Percentiles rank a stretch among this genome's conserved stretches.
These are phyloP conservation scores for Calonectria crousiana DNA, from an alignment of 2,329 filamentous ascomycete genomes.

Conservation along the genomic window DNA sequence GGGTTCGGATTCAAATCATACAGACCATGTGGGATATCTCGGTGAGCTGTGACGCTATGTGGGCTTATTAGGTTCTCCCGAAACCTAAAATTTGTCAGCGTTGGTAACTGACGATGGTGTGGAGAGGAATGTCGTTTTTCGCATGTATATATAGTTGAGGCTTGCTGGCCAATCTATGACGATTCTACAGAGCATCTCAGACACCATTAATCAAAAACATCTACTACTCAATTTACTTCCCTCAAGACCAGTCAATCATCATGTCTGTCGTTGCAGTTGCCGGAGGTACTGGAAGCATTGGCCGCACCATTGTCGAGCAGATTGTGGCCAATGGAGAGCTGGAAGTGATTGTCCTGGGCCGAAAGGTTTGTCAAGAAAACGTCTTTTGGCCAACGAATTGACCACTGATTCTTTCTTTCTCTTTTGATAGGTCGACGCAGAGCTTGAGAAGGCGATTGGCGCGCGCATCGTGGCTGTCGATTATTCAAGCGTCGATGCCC, in stretches of 20 bases:
- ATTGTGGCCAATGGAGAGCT: background rate
- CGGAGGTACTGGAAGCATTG: slow-evolving; percentile 1
- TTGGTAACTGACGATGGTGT: background rate
- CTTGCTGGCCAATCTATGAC: too few relatives aligned
- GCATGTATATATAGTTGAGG: background rate
- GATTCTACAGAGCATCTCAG: background rate
- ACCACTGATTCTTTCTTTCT: background rate
- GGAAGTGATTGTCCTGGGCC: background rate
- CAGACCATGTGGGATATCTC: background rate
- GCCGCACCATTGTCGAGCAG: background rate
- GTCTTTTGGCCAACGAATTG: background rate
- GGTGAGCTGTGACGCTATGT: background rate
- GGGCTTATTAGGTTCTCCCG: background rate
- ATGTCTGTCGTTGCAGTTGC: background rate
- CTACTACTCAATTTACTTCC: background rate
- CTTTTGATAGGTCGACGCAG: background rate
- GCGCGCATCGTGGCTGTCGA: background rate
- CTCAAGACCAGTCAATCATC: background rate
- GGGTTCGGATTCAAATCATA: background rate
- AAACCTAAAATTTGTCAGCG: background rate
- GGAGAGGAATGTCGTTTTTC: background rate
- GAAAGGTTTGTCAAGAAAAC: background rate
- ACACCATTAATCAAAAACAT: background rate
- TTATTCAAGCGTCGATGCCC: background rate
- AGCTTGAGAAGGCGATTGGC: background rate